Evolutionary conservation across 192 early-diverging fungal species (phyloP), one percentile per base, ranked within the genome.

Genomic region (Backusella liffmaniae): DNA sequence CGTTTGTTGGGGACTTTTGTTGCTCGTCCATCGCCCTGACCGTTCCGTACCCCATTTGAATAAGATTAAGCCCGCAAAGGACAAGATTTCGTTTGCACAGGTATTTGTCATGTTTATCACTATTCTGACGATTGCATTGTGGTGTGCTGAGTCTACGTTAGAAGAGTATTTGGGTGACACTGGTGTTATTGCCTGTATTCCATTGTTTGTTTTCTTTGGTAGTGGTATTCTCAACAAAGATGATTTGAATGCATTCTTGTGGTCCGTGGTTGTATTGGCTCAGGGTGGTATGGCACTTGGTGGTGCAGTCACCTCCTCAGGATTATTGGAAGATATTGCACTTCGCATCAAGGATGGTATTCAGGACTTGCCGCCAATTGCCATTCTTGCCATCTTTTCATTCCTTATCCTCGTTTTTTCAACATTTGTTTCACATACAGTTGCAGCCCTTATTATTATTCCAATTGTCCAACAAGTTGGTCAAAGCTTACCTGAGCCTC

Each of bases 241-340:
- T 49, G 93, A 94, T 72, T 88, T 91, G 71, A 93, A 94, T 78
- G 87, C 85, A 76, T 90, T 93, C 70, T 68, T 86, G 49, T 88
- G 87, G 87, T 84, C 87, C 0, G 87, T 88, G 32, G 83, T 88
- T 30, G 79, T 88, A 66, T 79, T 94, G 18, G 93, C 93, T 30
- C 91, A 92, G 89, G 93, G 93, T 72, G 93, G 93, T 70, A 92
- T 90, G 46, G 90, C 90, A 18, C 86, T 94, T 26, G 93, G 93
- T 65, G 88, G 91, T 73, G 90, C 91, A 3, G 93, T 93, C 36
- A 89, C 91, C 32, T 89, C 88, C 8, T 88, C 86, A 12, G 93
- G 93, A 13, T 83, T 94, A 15, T 76, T 94, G 23, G 74, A 85
- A 32, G 85, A 86, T 39, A 89, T 94, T 67, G 90, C 91, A 23